Conservation (phyloP, 768 basidiomycete genomes). For the Leccinellum luteum region DNA sequence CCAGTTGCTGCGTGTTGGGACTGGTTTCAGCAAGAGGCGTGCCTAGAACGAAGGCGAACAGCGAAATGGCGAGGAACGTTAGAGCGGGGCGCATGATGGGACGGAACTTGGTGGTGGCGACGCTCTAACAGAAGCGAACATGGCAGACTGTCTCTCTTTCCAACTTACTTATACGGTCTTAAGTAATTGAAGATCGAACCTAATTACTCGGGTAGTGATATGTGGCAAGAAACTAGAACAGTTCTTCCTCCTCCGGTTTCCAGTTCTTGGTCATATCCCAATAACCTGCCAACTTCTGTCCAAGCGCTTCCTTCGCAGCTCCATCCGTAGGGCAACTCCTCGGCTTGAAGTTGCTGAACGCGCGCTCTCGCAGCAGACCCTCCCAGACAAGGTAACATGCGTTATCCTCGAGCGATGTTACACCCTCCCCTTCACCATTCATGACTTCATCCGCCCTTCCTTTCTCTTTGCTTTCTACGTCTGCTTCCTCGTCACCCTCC, state of each 20-base stretch:
- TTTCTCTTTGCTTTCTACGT: slow-evolving; percentile 30
- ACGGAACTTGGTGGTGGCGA: background rate
- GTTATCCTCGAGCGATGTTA: slow-evolving; percentile 74
- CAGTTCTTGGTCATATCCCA: slow-evolving; percentile 96
- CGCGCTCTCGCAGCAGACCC: slow-evolving; percentile 79
- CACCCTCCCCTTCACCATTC: slow-evolving; percentile 13
- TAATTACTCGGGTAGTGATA: too few species aligned
- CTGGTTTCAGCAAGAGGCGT: background rate
- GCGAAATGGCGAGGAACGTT: background rate
- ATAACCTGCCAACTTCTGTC: slow-evolving; percentile 80
- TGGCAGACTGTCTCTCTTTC: too few species aligned
- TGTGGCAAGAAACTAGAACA: slow-evolving; percentile 40
- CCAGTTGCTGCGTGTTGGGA: slow-evolving; percentile 2
- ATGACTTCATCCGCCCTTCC: slow-evolving; percentile 32
- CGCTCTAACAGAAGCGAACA: background rate
- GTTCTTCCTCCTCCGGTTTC: slow-evolving; percentile 78
- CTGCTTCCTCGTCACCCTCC: slow-evolving; percentile 44
- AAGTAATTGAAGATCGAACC: background rate
- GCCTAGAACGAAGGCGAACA: slow-evolving; percentile 1
- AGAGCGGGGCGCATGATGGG: slow-evolving; percentile 10
- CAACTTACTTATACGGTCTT: background rate
- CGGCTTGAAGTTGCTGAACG: slow-evolving; percentile 77
- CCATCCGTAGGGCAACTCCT: slow-evolving; percentile 82
- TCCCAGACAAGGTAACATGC: slow-evolving; percentile 92
- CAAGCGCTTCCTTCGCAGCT: slow-evolving; percentile 82